phyloP scores from a whole-genome alignment of 306 rosid genomes.

The Rosa chinensis region DNA sequence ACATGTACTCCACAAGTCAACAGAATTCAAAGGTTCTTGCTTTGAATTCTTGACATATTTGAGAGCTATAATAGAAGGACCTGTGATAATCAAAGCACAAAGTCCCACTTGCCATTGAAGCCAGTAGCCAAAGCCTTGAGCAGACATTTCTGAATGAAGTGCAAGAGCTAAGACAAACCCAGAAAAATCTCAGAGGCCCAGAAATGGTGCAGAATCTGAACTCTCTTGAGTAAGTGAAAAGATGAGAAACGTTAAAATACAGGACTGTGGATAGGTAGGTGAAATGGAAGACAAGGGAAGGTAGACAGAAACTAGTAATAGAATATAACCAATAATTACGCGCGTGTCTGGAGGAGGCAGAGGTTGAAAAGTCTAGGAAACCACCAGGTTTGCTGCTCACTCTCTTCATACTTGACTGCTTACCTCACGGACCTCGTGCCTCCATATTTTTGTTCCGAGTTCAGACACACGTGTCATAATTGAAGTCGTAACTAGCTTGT shows the following conservation, averaged over 20 bases:
- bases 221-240: background rate
- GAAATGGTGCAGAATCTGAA: background rate
- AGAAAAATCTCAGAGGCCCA: background rate
- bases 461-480: background rate
- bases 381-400: background rate
- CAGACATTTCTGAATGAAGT: slow-evolving; percentile 9
- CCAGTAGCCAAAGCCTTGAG: slow-evolving; percentile 23
- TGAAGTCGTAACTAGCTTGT: no score
- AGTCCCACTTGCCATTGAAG: slow-evolving; percentile 34
- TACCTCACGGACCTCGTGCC: background rate
- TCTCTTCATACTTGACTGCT: background rate
- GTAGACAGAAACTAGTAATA: background rate
- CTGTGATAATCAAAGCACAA: slow-evolving; percentile 23
- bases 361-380: background rate
- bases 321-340: background rate
- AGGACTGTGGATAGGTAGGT: background rate
- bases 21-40: slow-evolving; percentile 8
- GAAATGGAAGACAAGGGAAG: background rate
- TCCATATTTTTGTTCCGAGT: background rate
- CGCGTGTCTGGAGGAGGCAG: background rate
- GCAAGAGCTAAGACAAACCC: background rate
- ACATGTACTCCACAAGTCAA: slow-evolving; percentile 27
- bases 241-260: background rate
- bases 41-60: background rate
- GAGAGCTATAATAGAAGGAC: slow-evolving; percentile 23